Evolutionary conservation across 148 eudicot species (phyloP).

Genomic region (Selenicereus undatus): DNA sequence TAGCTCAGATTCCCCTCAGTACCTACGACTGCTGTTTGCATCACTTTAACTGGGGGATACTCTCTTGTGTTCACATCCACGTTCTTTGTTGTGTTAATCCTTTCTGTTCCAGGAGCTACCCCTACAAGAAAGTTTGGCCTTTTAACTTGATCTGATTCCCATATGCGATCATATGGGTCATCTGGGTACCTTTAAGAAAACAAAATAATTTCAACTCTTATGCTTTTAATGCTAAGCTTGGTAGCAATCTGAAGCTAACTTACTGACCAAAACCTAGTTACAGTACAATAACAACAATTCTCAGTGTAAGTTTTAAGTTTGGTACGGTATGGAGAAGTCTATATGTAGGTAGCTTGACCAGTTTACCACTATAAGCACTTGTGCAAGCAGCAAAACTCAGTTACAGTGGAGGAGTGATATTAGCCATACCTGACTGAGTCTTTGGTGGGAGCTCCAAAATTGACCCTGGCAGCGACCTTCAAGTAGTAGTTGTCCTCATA

Average conservation of each 20-base stretch:
- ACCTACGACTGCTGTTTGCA: conserved; percentile 96
- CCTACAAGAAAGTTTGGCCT: conserved; percentile 85
- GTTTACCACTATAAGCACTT: too few species aligned
- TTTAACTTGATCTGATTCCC: conserved; percentile 91
- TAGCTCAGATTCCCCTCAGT: conserved; percentile 66
- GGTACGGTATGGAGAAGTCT: too few species aligned
- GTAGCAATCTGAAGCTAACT: too few species aligned
- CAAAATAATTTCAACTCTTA: background rate
- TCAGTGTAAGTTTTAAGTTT: too few species aligned
- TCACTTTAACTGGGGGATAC: conserved; percentile 88
- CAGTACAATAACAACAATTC: too few species aligned
- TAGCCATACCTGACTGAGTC: conserved; percentile 63
- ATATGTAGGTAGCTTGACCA: too few species aligned
- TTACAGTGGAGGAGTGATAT: background rate
- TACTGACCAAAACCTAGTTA: too few species aligned
- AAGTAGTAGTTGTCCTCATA: conserved; percentile 75
- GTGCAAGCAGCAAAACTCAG: too few species aligned
- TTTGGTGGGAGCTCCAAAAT: conserved; percentile 71
- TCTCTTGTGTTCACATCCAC: conserved; percentile 75
- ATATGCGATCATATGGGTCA: conserved; percentile 94
- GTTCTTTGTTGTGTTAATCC: conserved; percentile 63
- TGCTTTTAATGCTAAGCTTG: conserved; percentile 3
- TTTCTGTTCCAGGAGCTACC: conserved; percentile 76
- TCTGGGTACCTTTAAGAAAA: conserved; percentile 78
- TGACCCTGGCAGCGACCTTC: conserved; percentile 78